phyloP scores from a whole-genome alignment of 2,329 filamentous ascomycete genomes.

The Trichoderma sp. region DNA sequence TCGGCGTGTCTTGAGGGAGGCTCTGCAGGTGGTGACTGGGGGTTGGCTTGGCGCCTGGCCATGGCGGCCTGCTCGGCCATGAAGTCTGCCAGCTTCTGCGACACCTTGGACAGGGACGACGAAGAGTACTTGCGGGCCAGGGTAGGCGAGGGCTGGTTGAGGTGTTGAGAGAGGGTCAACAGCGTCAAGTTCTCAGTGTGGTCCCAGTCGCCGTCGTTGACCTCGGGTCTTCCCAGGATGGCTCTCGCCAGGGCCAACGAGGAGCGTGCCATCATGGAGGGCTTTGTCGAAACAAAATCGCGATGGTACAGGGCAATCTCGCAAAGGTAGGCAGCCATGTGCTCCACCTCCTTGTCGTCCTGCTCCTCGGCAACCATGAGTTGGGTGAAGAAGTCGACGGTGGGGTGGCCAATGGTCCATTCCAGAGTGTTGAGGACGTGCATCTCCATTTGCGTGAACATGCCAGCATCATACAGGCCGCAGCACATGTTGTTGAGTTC shows the following conservation, averaged over 20 bases:
- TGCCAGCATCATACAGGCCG: constrained; percentile 94
- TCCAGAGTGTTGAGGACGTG: constrained; percentile 96
- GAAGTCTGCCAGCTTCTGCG: constrained; percentile 55
- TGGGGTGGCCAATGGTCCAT: constrained; percentile 94
- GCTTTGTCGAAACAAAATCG: constrained; percentile 90
- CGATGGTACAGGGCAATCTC: constrained; percentile 96
- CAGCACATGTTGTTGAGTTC: constrained; percentile 99
- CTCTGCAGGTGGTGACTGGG: constrained; percentile 60
- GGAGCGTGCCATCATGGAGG: constrained; percentile 85
- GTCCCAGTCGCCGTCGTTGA: constrained; percentile 73
- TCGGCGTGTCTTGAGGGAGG: constrained; percentile 50
- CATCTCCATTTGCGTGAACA: constrained; percentile 99
- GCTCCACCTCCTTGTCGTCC: constrained; percentile 81
- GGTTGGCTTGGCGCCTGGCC: constrained; percentile 46
- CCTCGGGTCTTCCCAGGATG: constrained; percentile 76
- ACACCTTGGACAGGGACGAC: constrained; percentile 50
- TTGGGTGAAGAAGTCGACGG: constrained; percentile 90
- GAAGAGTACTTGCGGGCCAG: constrained; percentile 59
- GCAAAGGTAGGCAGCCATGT: constrained; percentile 90
- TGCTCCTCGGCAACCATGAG: constrained; percentile 77
- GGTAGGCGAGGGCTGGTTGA: constrained; percentile 56
- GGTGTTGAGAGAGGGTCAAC: constrained; percentile 56
- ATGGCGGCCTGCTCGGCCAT: constrained; percentile 58
- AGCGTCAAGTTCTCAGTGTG: constrained; percentile 66
- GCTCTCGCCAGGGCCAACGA: constrained; percentile 82